phyloP scores from a whole-genome alignment of 352 stramenopile genomes.

The Elongisporangium senticosum region DNA sequence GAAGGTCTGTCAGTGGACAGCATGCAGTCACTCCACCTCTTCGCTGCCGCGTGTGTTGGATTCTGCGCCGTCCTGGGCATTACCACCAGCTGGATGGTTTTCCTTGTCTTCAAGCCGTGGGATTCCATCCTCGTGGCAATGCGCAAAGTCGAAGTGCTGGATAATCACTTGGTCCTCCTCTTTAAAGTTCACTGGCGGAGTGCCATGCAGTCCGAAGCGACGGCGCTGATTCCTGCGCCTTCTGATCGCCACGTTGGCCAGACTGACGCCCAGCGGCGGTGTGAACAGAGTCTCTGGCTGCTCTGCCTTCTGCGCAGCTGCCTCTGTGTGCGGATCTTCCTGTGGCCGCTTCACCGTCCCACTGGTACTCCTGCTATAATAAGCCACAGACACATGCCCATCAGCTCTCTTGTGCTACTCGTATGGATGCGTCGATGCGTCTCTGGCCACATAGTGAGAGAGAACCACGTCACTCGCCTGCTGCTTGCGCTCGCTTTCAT shows the following conservation, averaged over 20 bases:
- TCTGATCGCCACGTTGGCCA: background rate
- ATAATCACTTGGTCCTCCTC: constrained; percentile 1
- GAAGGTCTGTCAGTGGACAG: too few species aligned
- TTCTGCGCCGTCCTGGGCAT: background rate
- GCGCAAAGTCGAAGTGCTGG: constrained; percentile 12
- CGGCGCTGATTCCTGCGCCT: background rate
- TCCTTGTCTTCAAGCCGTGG: background rate
- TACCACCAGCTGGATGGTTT: background rate
- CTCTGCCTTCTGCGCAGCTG: too few species aligned
- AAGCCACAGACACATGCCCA: background rate
- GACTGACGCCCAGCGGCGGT: background rate
- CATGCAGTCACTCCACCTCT: background rate
- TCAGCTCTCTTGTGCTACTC: background rate
- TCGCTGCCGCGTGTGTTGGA: background rate
- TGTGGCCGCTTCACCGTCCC: background rate
- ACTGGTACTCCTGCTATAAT: background rate
- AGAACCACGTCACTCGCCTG: background rate
- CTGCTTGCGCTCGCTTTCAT: background rate
- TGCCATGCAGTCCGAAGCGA: background rate
- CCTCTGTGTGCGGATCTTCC: background rate
- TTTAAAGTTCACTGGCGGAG: background rate
- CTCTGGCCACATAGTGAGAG: background rate
- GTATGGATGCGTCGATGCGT: background rate
- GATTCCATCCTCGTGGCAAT: background rate
- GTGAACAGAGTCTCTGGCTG: background rate